phyloP scores from a whole-genome alignment of 208 protist genomes.

The Leishmania guyanensis region DNA sequence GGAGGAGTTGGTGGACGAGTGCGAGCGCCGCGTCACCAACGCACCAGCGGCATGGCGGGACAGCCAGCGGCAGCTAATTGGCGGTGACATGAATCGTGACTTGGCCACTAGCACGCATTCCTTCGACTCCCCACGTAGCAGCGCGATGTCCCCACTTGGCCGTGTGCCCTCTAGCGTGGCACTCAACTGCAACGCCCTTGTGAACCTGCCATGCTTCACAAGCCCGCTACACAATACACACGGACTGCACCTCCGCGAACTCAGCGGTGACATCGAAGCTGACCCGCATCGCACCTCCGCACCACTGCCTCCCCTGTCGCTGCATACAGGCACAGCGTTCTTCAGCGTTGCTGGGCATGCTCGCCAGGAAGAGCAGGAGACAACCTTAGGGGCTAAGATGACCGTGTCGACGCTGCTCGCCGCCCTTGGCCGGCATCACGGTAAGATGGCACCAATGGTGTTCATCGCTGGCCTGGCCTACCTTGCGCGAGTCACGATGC shows the following conservation, averaged over 20 bases:
- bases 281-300: neutral
- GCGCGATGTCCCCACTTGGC: conserved; percentile 16
- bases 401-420: conserved; percentile 28
- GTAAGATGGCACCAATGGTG: conserved; percentile 64
- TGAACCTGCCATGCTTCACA: conserved; percentile 17
- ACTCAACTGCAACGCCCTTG: neutral
- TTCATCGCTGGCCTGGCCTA: conserved; percentile 83
- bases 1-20: conserved; percentile 72
- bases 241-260: conserved; percentile 1
- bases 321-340: conserved; percentile 4
- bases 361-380: conserved; percentile 8
- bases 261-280: neutral
- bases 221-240: conserved; percentile 11
- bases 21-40: conserved; percentile 67
- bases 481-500: conserved; percentile 60
- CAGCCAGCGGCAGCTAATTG: conserved; percentile 30
- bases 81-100: conserved; percentile 31
- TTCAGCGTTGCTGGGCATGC: conserved; percentile 16
- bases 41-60: conserved; percentile 30
- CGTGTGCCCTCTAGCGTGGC: conserved; percentile 1
- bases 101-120: conserved; percentile 38
- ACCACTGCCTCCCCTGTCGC: neutral
- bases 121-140: conserved; percentile 52
- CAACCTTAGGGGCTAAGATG: conserved; percentile 4
- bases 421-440: conserved; percentile 27